These are phyloP conservation scores for Xylaria sp. DNA, from an alignment of 2,329 filamentous ascomycete species.

Conservation along the genomic window DNA sequence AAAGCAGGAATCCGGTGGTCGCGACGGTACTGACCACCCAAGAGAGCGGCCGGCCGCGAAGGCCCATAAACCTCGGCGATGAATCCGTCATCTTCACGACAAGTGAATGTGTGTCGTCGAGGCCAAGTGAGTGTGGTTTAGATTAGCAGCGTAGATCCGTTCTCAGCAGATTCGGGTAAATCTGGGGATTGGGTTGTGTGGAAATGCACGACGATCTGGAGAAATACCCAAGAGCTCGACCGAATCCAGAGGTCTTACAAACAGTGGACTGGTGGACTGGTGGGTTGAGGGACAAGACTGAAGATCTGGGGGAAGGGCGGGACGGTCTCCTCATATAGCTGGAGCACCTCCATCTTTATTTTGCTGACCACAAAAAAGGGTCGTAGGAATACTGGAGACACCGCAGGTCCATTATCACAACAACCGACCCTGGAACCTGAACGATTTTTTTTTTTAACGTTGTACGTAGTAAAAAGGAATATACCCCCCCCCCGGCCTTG, in stretches of 20 bases:
- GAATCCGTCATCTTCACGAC: slow-evolving; percentile 44
- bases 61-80: slow-evolving; percentile 58
- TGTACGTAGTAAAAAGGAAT: background rate
- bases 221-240: background rate
- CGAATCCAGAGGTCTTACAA: background rate
- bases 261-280: background rate
- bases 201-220: background rate
- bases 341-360: background rate
- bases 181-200: background rate
- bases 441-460: too few relatives aligned
- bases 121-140: slow-evolving; percentile 3
- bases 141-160: background rate
- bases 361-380: background rate
- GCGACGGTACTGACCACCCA: slow-evolving; percentile 63
- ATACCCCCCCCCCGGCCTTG: background rate
- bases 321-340: background rate
- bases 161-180: background rate
- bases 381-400: background rate
- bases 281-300: background rate
- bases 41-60: slow-evolving; percentile 60
- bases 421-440: background rate
- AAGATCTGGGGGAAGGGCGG: background rate
- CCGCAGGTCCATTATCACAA: background rate
- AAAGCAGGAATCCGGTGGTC: slow-evolving; percentile 64
- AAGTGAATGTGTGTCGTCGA: slow-evolving; percentile 4